Base-by-base conservation (phyloP, 208 protist genomes). In the Acanthamoeba triangularis region DNA sequence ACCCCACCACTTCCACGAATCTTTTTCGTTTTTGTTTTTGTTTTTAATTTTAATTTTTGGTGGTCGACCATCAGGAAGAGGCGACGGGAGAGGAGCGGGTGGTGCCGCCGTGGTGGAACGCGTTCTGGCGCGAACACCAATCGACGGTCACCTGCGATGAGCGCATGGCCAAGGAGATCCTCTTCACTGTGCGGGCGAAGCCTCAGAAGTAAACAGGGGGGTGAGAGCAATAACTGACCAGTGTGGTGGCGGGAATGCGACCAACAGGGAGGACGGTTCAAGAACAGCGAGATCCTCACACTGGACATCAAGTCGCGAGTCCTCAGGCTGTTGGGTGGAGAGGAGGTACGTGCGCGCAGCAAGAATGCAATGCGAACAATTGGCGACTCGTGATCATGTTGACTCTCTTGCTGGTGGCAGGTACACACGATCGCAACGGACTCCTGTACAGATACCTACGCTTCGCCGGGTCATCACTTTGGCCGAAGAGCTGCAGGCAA, bases 211-310 rank as follows among this genome's bases (percentile, higher is more conserved):
- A 65, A 28, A 65, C 23, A 65, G 13, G 13, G 59, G 13, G 23
- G 59, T 65, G 59, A 23, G 16, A 23, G 16, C 23, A 23, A 65
- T 23, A 65, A 23, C 59, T 13, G 13, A n/a, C n/a, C n/a, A n/a
- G n/a, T n/a, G n/a, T n/a, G n/a, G n/a, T n/a, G n/a, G n/a, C n/a
- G n/a, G n/a, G n/a, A n/a, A n/a, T n/a, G n/a, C n/a, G n/a, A n/a
- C n/a, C 49, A 52, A 52, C 49, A 72, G 63, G 63, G 63, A 4
- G 63, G 63, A 28, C 63, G 63, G 7, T 72, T 72, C n/a, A 33
- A 25, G 28, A 72, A 72, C 63, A 72, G 63, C n/a, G 63, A 72
- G 63, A 72, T 72, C 63, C 63, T 72, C 28, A 72, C 63, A 72
- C 63, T 72, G 3, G 63, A 72, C 16, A 18, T 72, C 63, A 72